Base-by-base conservation (phyloP, 768 basidiomycete genomes). In the Mrakia gelida region DNA sequence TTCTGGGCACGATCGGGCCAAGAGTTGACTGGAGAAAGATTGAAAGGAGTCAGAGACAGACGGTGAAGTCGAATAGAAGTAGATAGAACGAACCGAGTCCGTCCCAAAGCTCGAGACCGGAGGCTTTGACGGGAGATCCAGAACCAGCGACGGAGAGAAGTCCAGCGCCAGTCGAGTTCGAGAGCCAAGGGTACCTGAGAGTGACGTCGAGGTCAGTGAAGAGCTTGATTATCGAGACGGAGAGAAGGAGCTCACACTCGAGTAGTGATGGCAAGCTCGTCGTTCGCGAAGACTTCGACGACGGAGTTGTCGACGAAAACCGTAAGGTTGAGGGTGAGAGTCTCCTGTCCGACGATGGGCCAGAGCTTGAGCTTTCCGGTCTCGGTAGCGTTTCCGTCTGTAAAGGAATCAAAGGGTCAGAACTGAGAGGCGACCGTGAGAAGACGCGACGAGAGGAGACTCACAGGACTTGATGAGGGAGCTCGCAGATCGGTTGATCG, bases 301-400 rank as follows among this genome's bases (percentile, higher is more conserved):
- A 81, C 78, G 21, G 80, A 81, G 68, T 81, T 81, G 80, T 81
- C 81, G 34, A 81, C 81, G 18, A 79, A 63, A 73, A 81, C 79
- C 26, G 77, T 81, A 23, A 81, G 76, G 62, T 81, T 79, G 65
- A 81, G 77, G 11, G 77, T 76, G 52, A 67, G 72, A 26, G 65
- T 77, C 41, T 56, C 43, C 15, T 54, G 59, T 28, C 72, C 72
- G 43, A 59, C 74, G 38, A 77, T 59, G 21, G 63, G 75, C 80
- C 78, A 81, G 32, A 81, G 80, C 62, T 71, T 72, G 23, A 81
- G 79, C 75, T 80, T 80, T 28, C 79, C 81, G 11, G 76, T 30
- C 73, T 81, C 81, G 65, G 79, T 81, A 2, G 59, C 68, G 65
- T 77, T 79, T 30, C 71, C 65, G 68, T 67, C 74, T 80, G 78